These are phyloP conservation scores for Calonectria ilicicola DNA, from an alignment of 2,329 filamentous ascomycete species.

Conservation along the genomic window DNA sequence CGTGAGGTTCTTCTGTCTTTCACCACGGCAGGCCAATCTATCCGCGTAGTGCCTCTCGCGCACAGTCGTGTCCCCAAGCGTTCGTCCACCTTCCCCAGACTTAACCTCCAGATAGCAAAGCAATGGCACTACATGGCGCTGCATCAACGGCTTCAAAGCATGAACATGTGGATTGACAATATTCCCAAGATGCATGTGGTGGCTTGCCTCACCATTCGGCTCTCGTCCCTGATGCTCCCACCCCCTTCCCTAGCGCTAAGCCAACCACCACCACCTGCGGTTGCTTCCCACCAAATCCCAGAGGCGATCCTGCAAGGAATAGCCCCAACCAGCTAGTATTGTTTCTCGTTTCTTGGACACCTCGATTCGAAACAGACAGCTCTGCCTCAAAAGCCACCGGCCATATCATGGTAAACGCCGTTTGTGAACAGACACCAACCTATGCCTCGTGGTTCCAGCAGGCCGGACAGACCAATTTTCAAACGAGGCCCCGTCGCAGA, in stretches of 20 bases:
- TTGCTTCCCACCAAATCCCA: neutral
- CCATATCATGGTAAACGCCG: neutral
- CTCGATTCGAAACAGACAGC: neutral
- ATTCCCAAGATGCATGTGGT: neutral
- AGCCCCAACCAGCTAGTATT: constrained; percentile 4
- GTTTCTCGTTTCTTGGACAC: neutral
- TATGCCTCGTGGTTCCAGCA: neutral
- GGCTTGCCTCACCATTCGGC: constrained; percentile 5
- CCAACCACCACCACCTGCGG: constrained; percentile 6
- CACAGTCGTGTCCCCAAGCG: constrained; percentile 1
- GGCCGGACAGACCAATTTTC: neutral
- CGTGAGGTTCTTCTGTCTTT: neutral
- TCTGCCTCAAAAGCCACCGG: constrained; percentile 17
- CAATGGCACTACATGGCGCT: neutral
- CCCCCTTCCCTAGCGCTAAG: neutral
- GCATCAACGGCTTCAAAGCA: neutral
- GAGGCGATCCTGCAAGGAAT: constrained; percentile 4
- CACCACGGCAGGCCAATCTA: neutral
- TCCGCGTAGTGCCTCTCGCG: neutral
- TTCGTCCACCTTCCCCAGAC: constrained; percentile 14
- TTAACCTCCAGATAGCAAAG: neutral
- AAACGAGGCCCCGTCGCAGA: neutral
- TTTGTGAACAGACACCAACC: neutral
- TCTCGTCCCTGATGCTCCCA: neutral
- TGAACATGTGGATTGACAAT: neutral